These are phyloP conservation scores for Aspergillus awamori DNA, from an alignment of 2,329 filamentous ascomycete genomes.

Conservation along the genomic window DNA sequence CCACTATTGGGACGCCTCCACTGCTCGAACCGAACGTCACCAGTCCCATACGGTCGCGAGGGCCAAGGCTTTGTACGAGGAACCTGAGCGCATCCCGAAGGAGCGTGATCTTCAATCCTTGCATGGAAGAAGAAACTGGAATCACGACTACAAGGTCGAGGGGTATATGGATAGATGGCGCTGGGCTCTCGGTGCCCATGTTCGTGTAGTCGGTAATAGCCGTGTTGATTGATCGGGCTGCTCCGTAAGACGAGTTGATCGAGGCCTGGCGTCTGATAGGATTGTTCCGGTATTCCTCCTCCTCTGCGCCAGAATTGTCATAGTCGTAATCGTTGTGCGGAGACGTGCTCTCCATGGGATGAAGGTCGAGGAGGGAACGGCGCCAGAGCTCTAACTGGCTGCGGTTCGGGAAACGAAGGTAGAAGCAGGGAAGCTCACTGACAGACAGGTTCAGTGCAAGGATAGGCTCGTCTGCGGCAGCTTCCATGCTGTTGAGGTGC, in stretches of 20 bases:
- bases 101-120: slow-evolving; percentile 96
- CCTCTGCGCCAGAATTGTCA: slow-evolving; percentile 80
- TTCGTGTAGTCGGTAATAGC: slow-evolving; percentile 90
- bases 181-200: slow-evolving; percentile 55
- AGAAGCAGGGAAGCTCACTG: slow-evolving; percentile 88
- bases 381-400: slow-evolving; percentile 85
- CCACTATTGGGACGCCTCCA: slow-evolving; percentile 91
- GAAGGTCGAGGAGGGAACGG: slow-evolving; percentile 80
- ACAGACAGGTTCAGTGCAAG: slow-evolving; percentile 90
- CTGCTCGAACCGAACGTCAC: slow-evolving; percentile 96
- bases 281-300: slow-evolving; percentile 74
- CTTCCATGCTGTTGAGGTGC: slow-evolving; percentile 88
- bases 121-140: slow-evolving; percentile 97
- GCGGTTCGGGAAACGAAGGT: slow-evolving; percentile 82
- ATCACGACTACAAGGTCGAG: slow-evolving; percentile 96
- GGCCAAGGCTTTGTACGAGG: slow-evolving; percentile 84
- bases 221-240: slow-evolving; percentile 78
- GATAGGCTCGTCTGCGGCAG: slow-evolving; percentile 70
- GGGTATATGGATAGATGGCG: slow-evolving; percentile 80
- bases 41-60: slow-evolving; percentile 92
- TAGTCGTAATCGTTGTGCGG: slow-evolving; percentile 77
- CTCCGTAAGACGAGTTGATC: slow-evolving; percentile 78
- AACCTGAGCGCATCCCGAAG: slow-evolving; percentile 90
- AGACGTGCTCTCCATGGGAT: slow-evolving; percentile 64
- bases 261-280: slow-evolving; percentile 75